Percentiles rank a stretch among this genome's conserved stretches.
Evolutionary conservation across 176 grass and related monocot genomes (phyloP).

Genomic region (Microstegium vimineum): DNA sequence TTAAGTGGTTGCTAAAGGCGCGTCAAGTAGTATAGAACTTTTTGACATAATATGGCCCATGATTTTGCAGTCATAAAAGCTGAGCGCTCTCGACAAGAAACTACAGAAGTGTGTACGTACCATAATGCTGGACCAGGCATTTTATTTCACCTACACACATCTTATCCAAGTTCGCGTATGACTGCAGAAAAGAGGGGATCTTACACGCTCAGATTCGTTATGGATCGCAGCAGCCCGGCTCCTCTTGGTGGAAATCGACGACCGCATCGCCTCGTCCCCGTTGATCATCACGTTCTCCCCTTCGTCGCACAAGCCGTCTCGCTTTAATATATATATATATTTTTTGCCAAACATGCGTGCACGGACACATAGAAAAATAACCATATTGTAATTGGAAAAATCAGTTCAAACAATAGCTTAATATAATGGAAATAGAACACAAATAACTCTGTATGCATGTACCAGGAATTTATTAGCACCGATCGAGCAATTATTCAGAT

Average conservation of each 20-base stretch:
- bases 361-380: background rate
- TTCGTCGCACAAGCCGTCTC: constrained; percentile 53
- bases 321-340: no score
- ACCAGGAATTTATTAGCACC: background rate
- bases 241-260: constrained; percentile 62
- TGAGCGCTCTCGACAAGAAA: background rate
- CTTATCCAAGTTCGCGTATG: background rate
- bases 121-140: background rate
- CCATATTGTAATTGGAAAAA: background rate
- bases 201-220: constrained; percentile 98
- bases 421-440: background rate
- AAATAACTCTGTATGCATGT: background rate
- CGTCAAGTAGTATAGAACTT: background rate
- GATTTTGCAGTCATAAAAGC: background rate
- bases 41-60: background rate
- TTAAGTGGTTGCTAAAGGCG: background rate
- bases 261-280: constrained; percentile 27
- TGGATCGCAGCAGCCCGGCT: constrained; percentile 70
- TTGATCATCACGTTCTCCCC: constrained; percentile 40
- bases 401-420: background rate
- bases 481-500: background rate
- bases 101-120: background rate
- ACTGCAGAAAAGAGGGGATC: background rate
- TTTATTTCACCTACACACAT: background rate
- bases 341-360: background rate